Evolutionary conservation across 2,329 filamentous ascomycete genomes (phyloP), one percentile per base, ranked within the genome.

Genomic region (Penicillium sp.): DNA sequence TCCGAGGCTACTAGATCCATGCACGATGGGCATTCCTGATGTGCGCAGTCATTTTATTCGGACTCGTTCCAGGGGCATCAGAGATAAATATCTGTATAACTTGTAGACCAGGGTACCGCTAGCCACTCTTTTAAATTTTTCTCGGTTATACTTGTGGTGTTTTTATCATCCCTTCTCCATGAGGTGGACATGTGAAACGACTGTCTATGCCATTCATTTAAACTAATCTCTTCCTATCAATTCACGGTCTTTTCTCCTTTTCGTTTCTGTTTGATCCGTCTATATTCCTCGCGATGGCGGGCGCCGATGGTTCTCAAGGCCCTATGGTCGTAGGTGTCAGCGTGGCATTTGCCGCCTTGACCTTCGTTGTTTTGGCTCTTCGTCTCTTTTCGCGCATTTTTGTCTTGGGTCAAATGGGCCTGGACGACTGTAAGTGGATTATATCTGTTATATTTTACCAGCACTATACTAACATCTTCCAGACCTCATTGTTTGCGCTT

Each of bases 371-470:
- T 15, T 57, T 74, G 24, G 44, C 46, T 28, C 57, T 73, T 28
- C 61, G 72, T 19, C 53, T 73, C 8, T 73, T 69, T 55, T 64
- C 71, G 21, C 64, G 72, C 5, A 49, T 72, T 15, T 68, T 64
- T 53, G 64, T 74, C 13, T 58, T 72, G 42, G 53, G 57, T 4
- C 55, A 54, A 28, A 61, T 65, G 58, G 62, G 63, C 1, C 4
- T 57, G 0, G 64, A 67, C 52, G 64, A 67, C 38, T 67, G 64
- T 64, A 51, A 52, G 63, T 62, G 6, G 17, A 9, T 17, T 19
- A 8, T 21, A 7, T 12, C 21, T 22, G 7, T 7, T 4, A 2
- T 7, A 33, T 15, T 13, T 17, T 42, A 22, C 22, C 15, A 15
- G 7, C 2, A n/a, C 22, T 22, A 29, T 34, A n/a, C 45, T 60